Base-by-base conservation (phyloP, 2,329 filamentous ascomycete genomes). In the Calonectria pseudoreteaudii region DNA sequence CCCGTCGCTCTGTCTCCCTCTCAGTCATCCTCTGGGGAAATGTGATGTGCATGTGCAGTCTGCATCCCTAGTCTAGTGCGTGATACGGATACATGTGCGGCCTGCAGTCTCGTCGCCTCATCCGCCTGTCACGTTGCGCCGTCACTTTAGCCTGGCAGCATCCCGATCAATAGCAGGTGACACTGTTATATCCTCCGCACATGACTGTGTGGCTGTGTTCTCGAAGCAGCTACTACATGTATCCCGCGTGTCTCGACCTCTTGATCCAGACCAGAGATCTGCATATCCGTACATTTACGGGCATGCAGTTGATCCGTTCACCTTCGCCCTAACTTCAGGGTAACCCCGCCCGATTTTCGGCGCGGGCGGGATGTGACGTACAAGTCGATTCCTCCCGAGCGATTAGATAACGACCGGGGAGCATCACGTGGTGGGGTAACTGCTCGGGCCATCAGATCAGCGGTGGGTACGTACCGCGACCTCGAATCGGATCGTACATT, bases 361-460 rank as follows among this genome's bases (percentile, higher is more conserved):
- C 41, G 60, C 10, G 36, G 26, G 41, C 66, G 56, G 31, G 58
- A 62, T 47, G 34, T 68, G 70, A 72, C 53, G 64, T 60, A 44
- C 50, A 56, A 28, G 26, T 20, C n/a, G 16, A 30, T 65, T 47
- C 38, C 41, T 65, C 36, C 41, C 38, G 41, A 20, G 23, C 60
- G 60, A 70, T 70, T 62, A 71, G 71, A 47, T 65, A 47, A n/a
- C 2, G 44, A 23, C 44, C 10, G 10, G 56, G 65, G 70, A 66
- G 70, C 71, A 71, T 73, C 71, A 71, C 71, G 68, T 73, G 71
- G 71, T 49, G 71, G 71, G 71, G 68, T 60, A 70, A 26, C 49
- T 49, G 38, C n/a, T 18, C 23, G n/a, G 38, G 23, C 31, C 56
- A 41, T 36, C 56, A 62, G 38, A 44, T 49, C 28, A 31, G 60